Percentiles rank a stretch among this genome's conserved stretches.
phyloP scores from a whole-genome alignment of 768 basidiomycete genomes.

The Podaxis sp. region DNA sequence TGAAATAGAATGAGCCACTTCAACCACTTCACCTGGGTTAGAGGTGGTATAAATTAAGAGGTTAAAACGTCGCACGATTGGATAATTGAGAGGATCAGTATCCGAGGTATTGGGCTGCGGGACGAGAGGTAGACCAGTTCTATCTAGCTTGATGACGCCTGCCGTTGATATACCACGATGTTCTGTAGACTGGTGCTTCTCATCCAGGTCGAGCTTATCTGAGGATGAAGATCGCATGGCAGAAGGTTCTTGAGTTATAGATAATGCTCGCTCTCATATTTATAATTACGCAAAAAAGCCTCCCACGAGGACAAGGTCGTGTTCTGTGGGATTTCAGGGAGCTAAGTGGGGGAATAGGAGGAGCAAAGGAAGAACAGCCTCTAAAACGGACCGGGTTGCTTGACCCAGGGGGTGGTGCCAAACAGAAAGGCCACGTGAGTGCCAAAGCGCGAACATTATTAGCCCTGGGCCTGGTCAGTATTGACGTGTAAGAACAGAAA shows the following conservation, averaged over 20 bases:
- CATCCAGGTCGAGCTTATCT: slow-evolving; percentile 2
- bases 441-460: neutral
- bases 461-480: neutral
- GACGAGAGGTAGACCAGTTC: slow-evolving; percentile 7
- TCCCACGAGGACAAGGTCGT: neutral
- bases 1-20: slow-evolving; percentile 32
- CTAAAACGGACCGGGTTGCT: neutral
- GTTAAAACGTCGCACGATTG: slow-evolving; percentile 25
- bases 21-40: slow-evolving; percentile 29
- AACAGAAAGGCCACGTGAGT: slow-evolving; percentile 12
- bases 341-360: neutral
- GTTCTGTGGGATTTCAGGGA: slow-evolving; percentile 7
- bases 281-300: neutral
- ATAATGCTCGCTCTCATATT: slow-evolving; percentile 1
- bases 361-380: neutral
- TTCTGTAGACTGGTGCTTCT: slow-evolving; percentile 3
- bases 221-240: slow-evolving; percentile 2
- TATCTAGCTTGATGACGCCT: slow-evolving; percentile 1
- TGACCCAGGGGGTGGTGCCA: neutral
- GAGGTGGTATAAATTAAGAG: neutral
- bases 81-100: slow-evolving; percentile 43
- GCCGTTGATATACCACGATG: neutral
- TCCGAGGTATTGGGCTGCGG: slow-evolving; percentile 11
- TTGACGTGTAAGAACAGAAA: slow-evolving; percentile 13
- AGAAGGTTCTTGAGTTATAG: neutral